Conservation (phyloP, 257 asterid species). For the Capsicum pubescens region DNA sequence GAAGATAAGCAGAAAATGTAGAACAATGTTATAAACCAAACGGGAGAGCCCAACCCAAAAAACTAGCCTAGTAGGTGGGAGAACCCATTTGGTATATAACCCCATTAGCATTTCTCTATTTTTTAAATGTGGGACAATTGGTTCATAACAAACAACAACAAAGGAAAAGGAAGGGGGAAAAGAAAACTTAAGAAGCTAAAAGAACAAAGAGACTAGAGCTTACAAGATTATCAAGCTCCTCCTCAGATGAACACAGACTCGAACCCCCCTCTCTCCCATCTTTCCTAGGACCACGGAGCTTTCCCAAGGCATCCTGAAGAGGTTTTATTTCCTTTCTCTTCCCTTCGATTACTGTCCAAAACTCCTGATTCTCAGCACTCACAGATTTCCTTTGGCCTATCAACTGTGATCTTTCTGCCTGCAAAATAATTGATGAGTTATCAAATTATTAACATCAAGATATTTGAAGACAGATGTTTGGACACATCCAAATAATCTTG, state of each 20-base stretch:
- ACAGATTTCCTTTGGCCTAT: conserved; percentile 56
- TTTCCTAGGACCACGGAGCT: conserved; percentile 57
- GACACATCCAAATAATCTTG: conserved; percentile 4
- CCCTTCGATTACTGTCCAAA: conserved; percentile 64
- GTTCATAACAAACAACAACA: neutral
- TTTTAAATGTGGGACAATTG: no score
- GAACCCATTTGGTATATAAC: no score
- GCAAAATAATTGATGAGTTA: conserved; percentile 32
- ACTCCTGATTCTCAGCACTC: conserved; percentile 70
- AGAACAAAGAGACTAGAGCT: conserved; percentile 38
- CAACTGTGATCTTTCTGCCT: conserved; percentile 68
- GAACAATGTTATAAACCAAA: no score
- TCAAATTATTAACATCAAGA: neutral
- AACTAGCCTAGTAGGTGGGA: no score
- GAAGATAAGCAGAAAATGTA: neutral
- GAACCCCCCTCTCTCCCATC: conserved; percentile 47
- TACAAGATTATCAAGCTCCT: conserved; percentile 72
- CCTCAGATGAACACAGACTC: conserved; percentile 74
- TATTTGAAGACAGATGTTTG: neutral
- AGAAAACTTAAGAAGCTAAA: neutral
- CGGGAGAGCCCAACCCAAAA: no score
- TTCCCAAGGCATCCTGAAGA: conserved; percentile 77
- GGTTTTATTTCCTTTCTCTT: conserved; percentile 85
- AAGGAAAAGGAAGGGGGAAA: neutral
- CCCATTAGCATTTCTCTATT: no score